Conservation (phyloP, 257 asterid genomes). For the Dorcoceras hygrometricum region DNA sequence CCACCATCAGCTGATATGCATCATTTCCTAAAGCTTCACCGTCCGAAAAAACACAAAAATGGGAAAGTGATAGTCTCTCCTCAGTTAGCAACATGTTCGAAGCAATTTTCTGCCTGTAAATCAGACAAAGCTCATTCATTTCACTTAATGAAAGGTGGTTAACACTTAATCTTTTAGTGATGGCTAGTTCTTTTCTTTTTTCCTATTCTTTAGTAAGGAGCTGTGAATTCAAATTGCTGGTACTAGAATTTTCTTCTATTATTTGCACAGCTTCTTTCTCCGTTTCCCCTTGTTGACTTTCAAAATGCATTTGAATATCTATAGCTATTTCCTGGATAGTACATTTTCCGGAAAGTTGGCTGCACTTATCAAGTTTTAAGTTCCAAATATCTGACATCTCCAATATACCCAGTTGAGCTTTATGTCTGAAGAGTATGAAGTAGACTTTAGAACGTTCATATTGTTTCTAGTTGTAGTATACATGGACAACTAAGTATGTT, state of each 20-base stretch:
- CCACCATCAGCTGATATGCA: background rate
- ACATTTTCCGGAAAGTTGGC: background rate
- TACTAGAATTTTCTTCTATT: background rate
- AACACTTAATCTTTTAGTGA: conserved; percentile 10
- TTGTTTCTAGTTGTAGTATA: background rate
- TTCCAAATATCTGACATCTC: background rate
- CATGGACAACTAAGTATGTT: background rate
- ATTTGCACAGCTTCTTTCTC: background rate
- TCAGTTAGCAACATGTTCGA: conserved; percentile 19
- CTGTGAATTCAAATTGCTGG: background rate
- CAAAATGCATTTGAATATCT: background rate
- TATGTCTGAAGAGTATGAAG: background rate
- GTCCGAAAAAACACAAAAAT: background rate
- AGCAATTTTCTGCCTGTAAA: conserved; percentile 19
- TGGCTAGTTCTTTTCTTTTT: background rate
- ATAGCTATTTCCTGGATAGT: background rate
- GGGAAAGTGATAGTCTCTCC: background rate
- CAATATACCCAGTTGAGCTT: background rate
- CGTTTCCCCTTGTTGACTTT: background rate
- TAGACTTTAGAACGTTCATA: background rate
- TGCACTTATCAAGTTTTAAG: background rate
- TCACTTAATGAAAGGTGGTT: conserved; percentile 32
- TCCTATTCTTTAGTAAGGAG: background rate
- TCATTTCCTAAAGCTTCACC: background rate
- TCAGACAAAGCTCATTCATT: conserved; percentile 19